Conservation (phyloP, 495 filamentous ascomycete species). For the Mycothermus thermophilus region DNA sequence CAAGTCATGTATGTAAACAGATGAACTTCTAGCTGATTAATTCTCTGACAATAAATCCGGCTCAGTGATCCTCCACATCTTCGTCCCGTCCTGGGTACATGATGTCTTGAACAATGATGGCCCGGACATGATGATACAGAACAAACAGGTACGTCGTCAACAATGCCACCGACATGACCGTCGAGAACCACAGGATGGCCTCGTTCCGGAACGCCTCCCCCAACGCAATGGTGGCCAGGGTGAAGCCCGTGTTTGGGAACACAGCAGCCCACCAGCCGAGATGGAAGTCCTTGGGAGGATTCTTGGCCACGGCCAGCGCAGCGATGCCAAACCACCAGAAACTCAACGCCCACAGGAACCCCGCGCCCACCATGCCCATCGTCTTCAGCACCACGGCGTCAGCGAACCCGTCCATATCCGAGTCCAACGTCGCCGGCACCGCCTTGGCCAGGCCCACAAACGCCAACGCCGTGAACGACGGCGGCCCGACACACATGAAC, state of each 20-base stretch:
- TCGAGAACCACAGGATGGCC: conserved; percentile 31
- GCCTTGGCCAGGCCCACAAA: conserved; percentile 16
- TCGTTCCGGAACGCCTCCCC: conserved; percentile 31
- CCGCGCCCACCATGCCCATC: conserved; percentile 39
- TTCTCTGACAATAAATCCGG: neutral
- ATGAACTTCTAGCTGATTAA: too few species aligned
- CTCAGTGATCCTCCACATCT: conserved; percentile 30
- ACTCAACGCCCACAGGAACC: conserved; percentile 61
- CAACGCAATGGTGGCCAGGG: conserved; percentile 35
- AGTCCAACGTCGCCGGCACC: conserved; percentile 23
- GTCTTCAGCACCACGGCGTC: conserved; percentile 26
- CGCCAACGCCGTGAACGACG: conserved; percentile 43
- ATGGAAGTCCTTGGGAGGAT: conserved; percentile 39
- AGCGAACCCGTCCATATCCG: conserved; percentile 18
- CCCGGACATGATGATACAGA: conserved; percentile 36
- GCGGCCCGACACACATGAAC: conserved; percentile 59
- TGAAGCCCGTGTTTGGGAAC: conserved; percentile 48
- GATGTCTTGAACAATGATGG: conserved; percentile 41
- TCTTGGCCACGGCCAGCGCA: conserved; percentile 36
- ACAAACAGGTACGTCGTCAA: conserved; percentile 46
- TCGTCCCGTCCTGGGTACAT: conserved; percentile 52
- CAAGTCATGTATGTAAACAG: too few species aligned
- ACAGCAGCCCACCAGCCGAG: conserved; percentile 45
- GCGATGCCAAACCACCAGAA: conserved; percentile 64
- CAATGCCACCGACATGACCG: conserved; percentile 40